phyloP scores from a whole-genome alignment of 1,284 basidiomycete genomes.

The Fomitopsis betulina region DNA sequence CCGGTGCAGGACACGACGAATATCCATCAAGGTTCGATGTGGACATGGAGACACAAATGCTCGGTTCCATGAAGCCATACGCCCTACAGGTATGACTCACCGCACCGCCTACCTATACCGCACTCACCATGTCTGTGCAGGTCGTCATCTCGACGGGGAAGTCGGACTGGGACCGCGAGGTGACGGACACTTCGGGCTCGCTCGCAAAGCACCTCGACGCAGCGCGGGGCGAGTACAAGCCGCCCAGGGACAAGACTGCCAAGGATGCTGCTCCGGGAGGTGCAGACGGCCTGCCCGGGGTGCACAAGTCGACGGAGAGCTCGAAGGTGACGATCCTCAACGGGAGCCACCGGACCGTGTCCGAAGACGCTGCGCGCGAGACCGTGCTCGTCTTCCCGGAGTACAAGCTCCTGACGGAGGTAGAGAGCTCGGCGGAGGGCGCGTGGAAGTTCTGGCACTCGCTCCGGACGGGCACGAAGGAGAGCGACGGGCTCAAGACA shows the following conservation, averaged over 20 bases:
- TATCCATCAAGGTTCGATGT: conserved; percentile 69
- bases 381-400: conserved; percentile 88
- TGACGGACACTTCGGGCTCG: conserved; percentile 62
- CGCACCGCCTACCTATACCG: background rate
- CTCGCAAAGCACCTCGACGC: conserved; percentile 60
- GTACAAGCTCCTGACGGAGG: conserved; percentile 74
- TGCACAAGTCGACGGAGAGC: conserved; percentile 52
- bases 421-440: conserved; percentile 57
- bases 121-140: conserved; percentile 29
- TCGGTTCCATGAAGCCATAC: conserved; percentile 81
- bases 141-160: conserved; percentile 86
- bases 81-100: conserved; percentile 58
- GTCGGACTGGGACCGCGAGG: conserved; percentile 79
- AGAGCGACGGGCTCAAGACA: conserved; percentile 49
- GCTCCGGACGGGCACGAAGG: conserved; percentile 38
- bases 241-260: background rate
- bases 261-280: conserved; percentile 12
- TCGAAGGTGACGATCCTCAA: conserved; percentile 72
- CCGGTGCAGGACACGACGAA: conserved; percentile 58
- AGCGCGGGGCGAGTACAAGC: conserved; percentile 20
- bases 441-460: conserved; percentile 67
- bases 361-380: conserved; percentile 53
- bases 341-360: conserved; percentile 70
- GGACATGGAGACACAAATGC: conserved; percentile 75
- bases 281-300: conserved; percentile 36